These are phyloP conservation scores for Penicillium sp. DNA, from an alignment of 2,329 filamentous ascomycete genomes.

Conservation along the genomic window DNA sequence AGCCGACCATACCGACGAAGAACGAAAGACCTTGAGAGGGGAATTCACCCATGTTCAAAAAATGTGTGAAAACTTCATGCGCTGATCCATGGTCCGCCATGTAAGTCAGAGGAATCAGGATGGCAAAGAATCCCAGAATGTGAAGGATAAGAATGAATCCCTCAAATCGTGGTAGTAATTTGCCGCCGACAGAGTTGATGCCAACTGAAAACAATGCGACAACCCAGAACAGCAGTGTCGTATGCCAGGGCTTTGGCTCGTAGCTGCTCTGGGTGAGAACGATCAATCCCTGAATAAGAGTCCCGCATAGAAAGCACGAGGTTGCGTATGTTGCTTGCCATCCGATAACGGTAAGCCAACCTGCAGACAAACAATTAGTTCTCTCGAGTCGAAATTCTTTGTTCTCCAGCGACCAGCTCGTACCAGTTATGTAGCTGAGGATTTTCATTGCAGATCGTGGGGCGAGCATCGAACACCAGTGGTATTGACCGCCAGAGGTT, in stretches of 20 bases:
- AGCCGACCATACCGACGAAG: constrained; percentile 43
- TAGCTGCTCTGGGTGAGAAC: constrained; percentile 48
- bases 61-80: constrained; percentile 54
- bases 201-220: constrained; percentile 46
- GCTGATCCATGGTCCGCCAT: constrained; percentile 50
- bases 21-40: constrained; percentile 50
- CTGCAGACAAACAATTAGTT: constrained; percentile 23
- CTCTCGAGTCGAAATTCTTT: neutral
- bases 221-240: constrained; percentile 56
- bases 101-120: constrained; percentile 55
- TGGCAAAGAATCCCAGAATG: constrained; percentile 59
- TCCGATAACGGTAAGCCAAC: constrained; percentile 50
- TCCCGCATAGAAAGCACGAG: constrained; percentile 41
- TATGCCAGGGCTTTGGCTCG: constrained; percentile 54
- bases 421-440: constrained; percentile 48
- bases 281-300: constrained; percentile 46
- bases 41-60: constrained; percentile 56
- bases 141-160: constrained; percentile 57
- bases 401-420: neutral
- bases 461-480: constrained; percentile 51
- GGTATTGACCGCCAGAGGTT: constrained; percentile 47
- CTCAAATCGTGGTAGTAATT: constrained; percentile 56
- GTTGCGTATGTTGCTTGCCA: constrained; percentile 53
- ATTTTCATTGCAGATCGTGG: constrained; percentile 42
- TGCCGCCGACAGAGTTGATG: constrained; percentile 54